Evolutionary conservation across 2,329 filamentous ascomycete species (phyloP).

Genomic region (Fusarium longipes): DNA sequence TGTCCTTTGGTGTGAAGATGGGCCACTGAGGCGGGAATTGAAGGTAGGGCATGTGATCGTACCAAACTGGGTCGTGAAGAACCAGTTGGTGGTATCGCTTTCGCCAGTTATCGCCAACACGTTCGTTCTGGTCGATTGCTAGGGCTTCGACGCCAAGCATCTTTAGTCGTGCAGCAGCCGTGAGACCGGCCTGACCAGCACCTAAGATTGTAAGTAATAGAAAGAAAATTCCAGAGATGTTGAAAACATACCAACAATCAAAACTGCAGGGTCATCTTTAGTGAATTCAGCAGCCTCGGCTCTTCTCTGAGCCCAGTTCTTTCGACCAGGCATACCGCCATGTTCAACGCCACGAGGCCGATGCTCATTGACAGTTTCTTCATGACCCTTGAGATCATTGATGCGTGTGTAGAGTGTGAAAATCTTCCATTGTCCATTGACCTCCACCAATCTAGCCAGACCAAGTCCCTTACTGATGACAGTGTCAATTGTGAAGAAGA

Average conservation of each 20-base stretch:
- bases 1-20: constrained; percentile 77
- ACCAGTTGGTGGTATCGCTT: constrained; percentile 72
- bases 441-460: constrained; percentile 62
- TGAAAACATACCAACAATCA: constrained; percentile 66
- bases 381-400: constrained; percentile 62
- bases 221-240: fast-evolving
- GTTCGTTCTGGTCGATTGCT: constrained; percentile 67
- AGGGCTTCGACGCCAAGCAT: constrained; percentile 67
- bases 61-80: constrained; percentile 74
- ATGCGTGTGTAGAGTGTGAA: constrained; percentile 73
- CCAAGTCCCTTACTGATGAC: constrained; percentile 66
- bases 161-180: constrained; percentile 67
- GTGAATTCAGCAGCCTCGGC: constrained; percentile 59
- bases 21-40: constrained; percentile 74
- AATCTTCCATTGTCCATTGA: constrained; percentile 66
- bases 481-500: constrained; percentile 67
- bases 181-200: constrained; percentile 70
- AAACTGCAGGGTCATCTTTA: constrained; percentile 64
- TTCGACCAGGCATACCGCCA: constrained; percentile 61
- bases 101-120: constrained; percentile 73
- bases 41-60: constrained; percentile 71
- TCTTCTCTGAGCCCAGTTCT: constrained; percentile 71
- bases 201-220: constrained; percentile 50
- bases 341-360: constrained; percentile 68
- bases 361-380: constrained; percentile 60